A percentile compares a stretch with the other conserved stretches of the same genome.
These are phyloP conservation scores for Arachis hypogaea DNA, from an alignment of 306 rosid species.

Conservation along the genomic window DNA sequence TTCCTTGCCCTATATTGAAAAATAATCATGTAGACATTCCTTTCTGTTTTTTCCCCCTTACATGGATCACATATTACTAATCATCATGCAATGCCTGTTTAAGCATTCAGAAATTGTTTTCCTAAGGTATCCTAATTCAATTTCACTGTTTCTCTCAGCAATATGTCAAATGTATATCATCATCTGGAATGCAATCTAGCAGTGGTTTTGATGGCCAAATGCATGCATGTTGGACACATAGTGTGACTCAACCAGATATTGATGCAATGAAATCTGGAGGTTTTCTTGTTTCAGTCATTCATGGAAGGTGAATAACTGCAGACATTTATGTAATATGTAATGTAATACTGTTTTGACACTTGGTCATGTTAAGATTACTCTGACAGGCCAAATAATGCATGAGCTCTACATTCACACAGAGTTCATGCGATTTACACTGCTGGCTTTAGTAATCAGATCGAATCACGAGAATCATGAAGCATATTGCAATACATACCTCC, in stretches of 20 bases:
- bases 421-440: no score
- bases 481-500: no score
- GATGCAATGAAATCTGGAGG: slow-evolving; percentile 74
- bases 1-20: neutral
- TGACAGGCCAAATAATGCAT: no score
- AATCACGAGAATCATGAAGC: no score
- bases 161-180: slow-evolving; percentile 82
- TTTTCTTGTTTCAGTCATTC: slow-evolving; percentile 84
- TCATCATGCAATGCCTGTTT: neutral
- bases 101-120: neutral
- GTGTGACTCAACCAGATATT: slow-evolving; percentile 66
- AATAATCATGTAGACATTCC: slow-evolving; percentile 9
- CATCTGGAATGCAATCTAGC: slow-evolving; percentile 86
- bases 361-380: no score
- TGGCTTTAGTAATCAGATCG: no score
- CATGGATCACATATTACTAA: neutral
- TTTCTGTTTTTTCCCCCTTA: neutral
- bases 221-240: slow-evolving; percentile 93
- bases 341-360: no score
- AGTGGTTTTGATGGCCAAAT: slow-evolving; percentile 87
- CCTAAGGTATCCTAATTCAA: slow-evolving; percentile 34
- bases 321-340: neutral
- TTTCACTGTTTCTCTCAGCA: slow-evolving; percentile 55
- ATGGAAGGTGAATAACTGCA: slow-evolving; percentile 71
- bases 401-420: no score